Evolutionary conservation across 192 early-diverging fungal species (phyloP), one percentile per base, ranked within the genome.

Genomic region (Backusella liffmaniae): DNA sequence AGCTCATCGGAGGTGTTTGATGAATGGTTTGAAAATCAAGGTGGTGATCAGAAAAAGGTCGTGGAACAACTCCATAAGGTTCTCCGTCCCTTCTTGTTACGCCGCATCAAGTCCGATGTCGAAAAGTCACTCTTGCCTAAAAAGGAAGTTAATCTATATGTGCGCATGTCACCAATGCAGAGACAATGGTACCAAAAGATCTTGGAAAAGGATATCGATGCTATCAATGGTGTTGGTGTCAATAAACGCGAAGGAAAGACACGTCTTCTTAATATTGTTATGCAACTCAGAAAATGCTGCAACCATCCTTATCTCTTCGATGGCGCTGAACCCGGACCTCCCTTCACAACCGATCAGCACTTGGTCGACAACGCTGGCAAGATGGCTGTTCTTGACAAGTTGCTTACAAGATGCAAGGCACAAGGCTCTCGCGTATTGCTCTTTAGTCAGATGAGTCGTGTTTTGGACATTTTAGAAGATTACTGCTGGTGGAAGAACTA

Each of bases 391-490:
- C 77, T 99, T 77, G 98, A 99, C 83, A 95, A 94, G 80, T 90
- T 98, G 12, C 85, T 99, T 39, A 81, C 85, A 51, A 88, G 90
- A 42, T 80, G 93, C 46, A 94, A 94, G 76, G 93, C 90, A 30
- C 89, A 94, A 74, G 98, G 98, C 2, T 99, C 98, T 26, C 94
- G 98, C 29, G 95, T 98, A 1, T 80, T 99, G 67, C 86, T 99
- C 3, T 99, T 99, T 82, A 95, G 93, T 84, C 98, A 99, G 85
- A 99, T 99, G 98, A 97, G 94, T 83, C 92, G 97, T 70, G 91
- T 99, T 81, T 86, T 99, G 53, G 98, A 99, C 80, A 98, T 99
- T 77, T 82, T 99, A 34, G 98, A 98, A 84, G 97, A 99, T 85
- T 99, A 98, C 76, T 97, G 96, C 80, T 86, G 91, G 67, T 97